Evolutionary conservation across 2,329 filamentous ascomycete species (phyloP).

Genomic region (Paracoccidioides lutzii): DNA sequence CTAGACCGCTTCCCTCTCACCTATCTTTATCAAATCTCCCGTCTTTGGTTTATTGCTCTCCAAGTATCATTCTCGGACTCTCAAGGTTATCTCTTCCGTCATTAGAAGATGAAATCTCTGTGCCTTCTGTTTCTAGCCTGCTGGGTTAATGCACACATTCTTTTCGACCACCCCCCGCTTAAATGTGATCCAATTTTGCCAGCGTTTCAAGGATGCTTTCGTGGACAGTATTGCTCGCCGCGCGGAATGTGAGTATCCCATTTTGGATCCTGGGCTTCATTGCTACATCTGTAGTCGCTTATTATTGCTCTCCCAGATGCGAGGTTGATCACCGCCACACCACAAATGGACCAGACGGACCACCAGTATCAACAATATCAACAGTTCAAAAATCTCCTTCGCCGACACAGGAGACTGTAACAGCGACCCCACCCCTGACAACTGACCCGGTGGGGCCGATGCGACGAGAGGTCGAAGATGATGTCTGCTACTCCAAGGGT

Average conservation of each 20-base stretch:
- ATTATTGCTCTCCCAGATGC: neutral
- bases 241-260: slow-evolving; percentile 4
- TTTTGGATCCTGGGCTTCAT: neutral
- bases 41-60: neutral
- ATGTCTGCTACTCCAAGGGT: neutral
- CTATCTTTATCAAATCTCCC: neutral
- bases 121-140: neutral
- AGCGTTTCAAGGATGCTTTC: slow-evolving; percentile 7
- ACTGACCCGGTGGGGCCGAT: neutral
- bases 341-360: neutral
- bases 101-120: slow-evolving; percentile 7
- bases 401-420: neutral
- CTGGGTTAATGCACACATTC: slow-evolving; percentile 1
- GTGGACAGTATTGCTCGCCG: slow-evolving; percentile 8
- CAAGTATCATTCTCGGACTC: neutral
- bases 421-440: neutral
- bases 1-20: neutral
- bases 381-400: neutral
- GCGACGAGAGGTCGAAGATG: neutral
- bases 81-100: neutral
- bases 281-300: neutral
- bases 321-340: neutral
- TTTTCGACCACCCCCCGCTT: slow-evolving; percentile 2
- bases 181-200: slow-evolving; percentile 7
- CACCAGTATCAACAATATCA: neutral